These are phyloP conservation scores for Ustilago shanxiensis DNA, from an alignment of 1,284 basidiomycete species.

Conservation along the genomic window DNA sequence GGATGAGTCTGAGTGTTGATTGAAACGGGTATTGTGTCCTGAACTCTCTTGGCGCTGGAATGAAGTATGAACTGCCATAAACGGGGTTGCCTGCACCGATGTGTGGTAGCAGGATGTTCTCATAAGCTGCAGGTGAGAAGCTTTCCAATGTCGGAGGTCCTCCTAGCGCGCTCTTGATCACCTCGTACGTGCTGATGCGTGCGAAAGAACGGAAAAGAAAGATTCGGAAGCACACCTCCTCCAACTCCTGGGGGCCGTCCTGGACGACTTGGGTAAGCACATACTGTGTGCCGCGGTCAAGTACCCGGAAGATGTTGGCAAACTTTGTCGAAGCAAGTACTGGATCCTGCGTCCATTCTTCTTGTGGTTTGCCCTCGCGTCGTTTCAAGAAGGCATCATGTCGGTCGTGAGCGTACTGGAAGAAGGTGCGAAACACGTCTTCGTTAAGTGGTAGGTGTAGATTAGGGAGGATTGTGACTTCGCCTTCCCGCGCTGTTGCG, in stretches of 20 bases:
- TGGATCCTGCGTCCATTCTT: conserved; percentile 70
- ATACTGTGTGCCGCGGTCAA: conserved; percentile 77
- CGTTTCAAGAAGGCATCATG: conserved; percentile 33
- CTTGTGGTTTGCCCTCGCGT: conserved; percentile 13
- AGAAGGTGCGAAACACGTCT: conserved; percentile 34
- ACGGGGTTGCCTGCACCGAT: conserved; percentile 71
- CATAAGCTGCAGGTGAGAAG: conserved; percentile 74
- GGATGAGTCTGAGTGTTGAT: conserved; percentile 75
- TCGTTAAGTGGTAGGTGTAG: conserved; percentile 46
- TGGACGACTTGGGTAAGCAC: conserved; percentile 76
- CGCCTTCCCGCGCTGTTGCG: conserved; percentile 8
- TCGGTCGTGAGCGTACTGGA: conserved; percentile 42
- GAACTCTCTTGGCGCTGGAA: conserved; percentile 75
- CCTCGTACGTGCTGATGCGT: conserved; percentile 76
- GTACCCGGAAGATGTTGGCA: conserved; percentile 77
- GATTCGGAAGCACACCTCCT: conserved; percentile 76
- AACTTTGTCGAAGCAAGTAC: conserved; percentile 74
- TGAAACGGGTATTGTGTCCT: conserved; percentile 72
- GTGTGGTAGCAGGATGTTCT: conserved; percentile 72
- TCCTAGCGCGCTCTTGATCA: conserved; percentile 73
- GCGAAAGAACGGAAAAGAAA: conserved; percentile 77
- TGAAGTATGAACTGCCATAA: conserved; percentile 78
- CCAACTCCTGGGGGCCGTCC: conserved; percentile 75
- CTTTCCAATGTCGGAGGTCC: conserved; percentile 74
- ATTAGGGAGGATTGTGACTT: conserved; percentile 35